phyloP scores from a whole-genome alignment of 2,329 filamentous ascomycete genomes.

The Paecilomyces variotii region DNA sequence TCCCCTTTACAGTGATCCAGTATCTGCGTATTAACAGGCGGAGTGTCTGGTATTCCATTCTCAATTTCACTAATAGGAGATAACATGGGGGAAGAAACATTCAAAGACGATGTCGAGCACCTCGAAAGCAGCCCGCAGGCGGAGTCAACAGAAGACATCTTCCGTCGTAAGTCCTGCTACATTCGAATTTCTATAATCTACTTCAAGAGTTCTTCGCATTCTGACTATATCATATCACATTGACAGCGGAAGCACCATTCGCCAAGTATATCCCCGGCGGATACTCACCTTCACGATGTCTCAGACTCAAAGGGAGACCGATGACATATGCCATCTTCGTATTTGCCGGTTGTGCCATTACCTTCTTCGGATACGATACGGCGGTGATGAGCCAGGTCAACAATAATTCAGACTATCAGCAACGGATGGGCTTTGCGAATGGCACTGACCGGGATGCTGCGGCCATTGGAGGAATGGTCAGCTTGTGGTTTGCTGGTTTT shows the following conservation, averaged over 20 bases:
- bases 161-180: neutral
- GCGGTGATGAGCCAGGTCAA: constrained; percentile 19
- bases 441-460: constrained; percentile 16
- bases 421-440: constrained; percentile 11
- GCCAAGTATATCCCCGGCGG: neutral
- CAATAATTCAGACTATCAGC: constrained; percentile 17
- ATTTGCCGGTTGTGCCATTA: constrained; percentile 12
- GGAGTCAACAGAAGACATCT: neutral
- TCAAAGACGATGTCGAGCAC: neutral
- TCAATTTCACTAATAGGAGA: neutral
- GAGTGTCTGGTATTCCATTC: neutral
- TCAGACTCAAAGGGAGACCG: neutral
- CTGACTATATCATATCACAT: neutral
- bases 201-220: neutral
- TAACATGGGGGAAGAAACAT: neutral
- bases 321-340: neutral
- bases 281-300: neutral
- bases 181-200: neutral
- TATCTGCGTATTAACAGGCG: neutral
- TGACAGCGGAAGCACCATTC: neutral
- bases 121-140: neutral
- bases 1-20: neutral
- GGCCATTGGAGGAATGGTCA: constrained; percentile 16
- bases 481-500: constrained; percentile 20
- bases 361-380: constrained; percentile 17